Conservation (phyloP, 2,329 filamentous ascomycete genomes). For the Lecanicillium sp. region DNA sequence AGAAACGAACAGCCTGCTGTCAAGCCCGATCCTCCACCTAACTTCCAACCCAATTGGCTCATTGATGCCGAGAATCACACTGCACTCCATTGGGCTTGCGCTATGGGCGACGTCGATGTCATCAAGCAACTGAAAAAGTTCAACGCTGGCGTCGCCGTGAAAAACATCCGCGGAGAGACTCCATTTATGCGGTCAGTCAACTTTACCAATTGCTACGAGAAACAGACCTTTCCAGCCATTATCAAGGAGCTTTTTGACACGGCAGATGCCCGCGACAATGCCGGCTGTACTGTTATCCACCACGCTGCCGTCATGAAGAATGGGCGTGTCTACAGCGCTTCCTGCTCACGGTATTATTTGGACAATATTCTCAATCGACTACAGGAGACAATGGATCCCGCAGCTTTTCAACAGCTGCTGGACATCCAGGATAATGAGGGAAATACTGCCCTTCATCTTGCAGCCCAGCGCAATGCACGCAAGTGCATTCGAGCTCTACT, state of each 20-base stretch:
- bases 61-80: conserved; percentile 92
- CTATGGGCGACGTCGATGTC: conserved; percentile 93
- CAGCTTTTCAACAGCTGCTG: conserved; percentile 69
- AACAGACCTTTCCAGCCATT: conserved; percentile 79
- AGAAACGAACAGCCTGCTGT: conserved; percentile 68
- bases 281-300: conserved; percentile 84
- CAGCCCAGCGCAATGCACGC: conserved; percentile 74
- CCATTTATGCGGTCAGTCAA: conserved; percentile 90
- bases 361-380: conserved; percentile 86
- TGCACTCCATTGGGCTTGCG: conserved; percentile 91
- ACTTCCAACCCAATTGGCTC: conserved; percentile 83
- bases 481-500: conserved; percentile 80
- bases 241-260: conserved; percentile 79
- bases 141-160: conserved; percentile 63
- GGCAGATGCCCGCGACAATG: conserved; percentile 69
- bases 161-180: conserved; percentile 72
- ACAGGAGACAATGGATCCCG: conserved; percentile 66
- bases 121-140: conserved; percentile 81
- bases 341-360: conserved; percentile 86
- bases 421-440: conserved; percentile 79
- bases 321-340: conserved; percentile 73
- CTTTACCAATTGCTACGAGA: conserved; percentile 96
- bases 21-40: conserved; percentile 70
- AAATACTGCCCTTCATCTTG: conserved; percentile 73
- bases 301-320: conserved; percentile 86